Conservation (phyloP, 257 asterid species). For the Plantago ovata region DNA sequence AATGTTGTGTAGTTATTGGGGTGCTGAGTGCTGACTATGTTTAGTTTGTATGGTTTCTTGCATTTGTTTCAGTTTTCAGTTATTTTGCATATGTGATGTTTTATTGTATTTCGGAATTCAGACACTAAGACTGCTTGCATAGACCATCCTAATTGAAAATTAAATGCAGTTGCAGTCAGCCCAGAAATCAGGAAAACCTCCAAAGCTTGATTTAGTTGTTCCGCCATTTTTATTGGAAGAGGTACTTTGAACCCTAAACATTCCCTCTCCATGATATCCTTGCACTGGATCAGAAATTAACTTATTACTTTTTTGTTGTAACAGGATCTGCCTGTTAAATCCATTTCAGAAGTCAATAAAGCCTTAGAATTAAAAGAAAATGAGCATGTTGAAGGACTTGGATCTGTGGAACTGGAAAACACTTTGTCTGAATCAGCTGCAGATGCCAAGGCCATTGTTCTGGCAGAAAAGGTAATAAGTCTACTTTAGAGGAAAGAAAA, state of each 20-base stretch:
- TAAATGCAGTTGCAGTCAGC: constrained; percentile 37
- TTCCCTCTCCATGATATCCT: constrained; percentile 1
- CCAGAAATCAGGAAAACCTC: constrained; percentile 29
- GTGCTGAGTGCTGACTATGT: no score
- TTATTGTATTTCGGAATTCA: no score
- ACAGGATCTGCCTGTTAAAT: constrained; percentile 26
- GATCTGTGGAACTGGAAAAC: constrained; percentile 12
- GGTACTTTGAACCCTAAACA: constrained; percentile 26
- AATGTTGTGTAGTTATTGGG: no score
- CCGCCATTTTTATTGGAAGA: constrained; percentile 41
- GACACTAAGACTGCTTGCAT: background rate
- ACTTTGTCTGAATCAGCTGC: background rate
- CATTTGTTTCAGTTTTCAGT: background rate
- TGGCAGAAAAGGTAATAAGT: constrained; percentile 20
- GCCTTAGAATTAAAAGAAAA: constrained; percentile 22
- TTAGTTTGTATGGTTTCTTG: no score
- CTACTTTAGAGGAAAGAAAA: background rate
- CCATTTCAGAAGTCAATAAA: constrained; percentile 23
- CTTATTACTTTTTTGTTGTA: background rate
- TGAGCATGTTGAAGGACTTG: constrained; percentile 20
- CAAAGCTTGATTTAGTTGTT: constrained; percentile 28
- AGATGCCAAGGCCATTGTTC: constrained; percentile 15
- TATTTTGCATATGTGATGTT: no score
- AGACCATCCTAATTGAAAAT: background rate
- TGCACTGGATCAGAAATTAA: background rate